Conservation (phyloP, 805 yeast species). For the Metschnikowia orientalis region DNA sequence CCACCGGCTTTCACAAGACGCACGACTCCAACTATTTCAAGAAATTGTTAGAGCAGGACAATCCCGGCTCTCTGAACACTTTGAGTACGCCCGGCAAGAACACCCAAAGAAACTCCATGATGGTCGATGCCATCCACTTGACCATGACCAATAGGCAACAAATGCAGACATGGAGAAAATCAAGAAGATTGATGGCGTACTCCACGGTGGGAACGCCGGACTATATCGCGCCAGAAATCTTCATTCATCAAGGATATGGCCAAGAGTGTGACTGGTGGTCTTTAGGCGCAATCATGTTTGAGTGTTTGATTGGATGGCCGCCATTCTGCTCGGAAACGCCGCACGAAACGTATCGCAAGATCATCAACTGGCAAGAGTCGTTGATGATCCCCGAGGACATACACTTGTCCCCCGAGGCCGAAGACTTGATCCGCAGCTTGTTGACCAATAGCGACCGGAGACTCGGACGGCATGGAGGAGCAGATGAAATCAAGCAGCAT, state of each 20-base stretch:
- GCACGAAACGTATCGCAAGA: constrained; percentile 88
- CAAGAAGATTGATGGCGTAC: constrained; percentile 88
- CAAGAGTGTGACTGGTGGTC: constrained; percentile 99
- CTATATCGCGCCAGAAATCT: constrained; percentile 93
- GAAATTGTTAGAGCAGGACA: constrained; percentile 68
- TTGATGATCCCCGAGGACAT: constrained; percentile 87
- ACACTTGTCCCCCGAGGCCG: constrained; percentile 83
- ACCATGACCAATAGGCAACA: constrained; percentile 94
- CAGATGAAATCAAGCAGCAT: constrained; percentile 83
- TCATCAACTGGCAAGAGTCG: constrained; percentile 86
- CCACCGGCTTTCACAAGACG: constrained; percentile 90
- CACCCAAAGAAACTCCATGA: constrained; percentile 60
- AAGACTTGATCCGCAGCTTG: constrained; percentile 74
- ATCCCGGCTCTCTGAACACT: constrained; percentile 21
- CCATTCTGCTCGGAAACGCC: constrained; percentile 95
- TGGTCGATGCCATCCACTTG: constrained; percentile 91
- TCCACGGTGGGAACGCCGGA: constrained; percentile 97
- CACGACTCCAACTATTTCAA: constrained; percentile 86
- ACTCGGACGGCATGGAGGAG: constrained; percentile 86
- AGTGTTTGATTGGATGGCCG: constrained; percentile 95
- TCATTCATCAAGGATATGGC: constrained; percentile 89
- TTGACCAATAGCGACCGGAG: constrained; percentile 76
- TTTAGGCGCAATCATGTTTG: constrained; percentile 93
- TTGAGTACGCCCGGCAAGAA: constrained; percentile 18
- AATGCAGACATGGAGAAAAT: constrained; percentile 93